These are phyloP conservation scores for Lasiosphaeria hispida DNA, from an alignment of 495 filamentous ascomycete genomes.

Conservation along the genomic window DNA sequence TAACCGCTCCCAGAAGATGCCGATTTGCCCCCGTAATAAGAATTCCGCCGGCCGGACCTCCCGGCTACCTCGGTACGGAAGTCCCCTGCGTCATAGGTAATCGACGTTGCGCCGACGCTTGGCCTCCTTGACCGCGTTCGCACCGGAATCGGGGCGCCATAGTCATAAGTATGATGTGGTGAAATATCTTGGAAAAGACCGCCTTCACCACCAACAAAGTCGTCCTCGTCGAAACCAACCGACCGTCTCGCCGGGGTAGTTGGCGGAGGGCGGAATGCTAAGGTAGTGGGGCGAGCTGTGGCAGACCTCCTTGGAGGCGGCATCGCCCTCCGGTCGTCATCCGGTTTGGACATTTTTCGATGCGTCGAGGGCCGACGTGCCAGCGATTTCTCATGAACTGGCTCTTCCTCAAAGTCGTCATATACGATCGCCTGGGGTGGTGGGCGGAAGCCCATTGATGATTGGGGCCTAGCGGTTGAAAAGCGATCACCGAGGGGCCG, in stretches of 20 bases:
- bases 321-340: slow-evolving; percentile 41
- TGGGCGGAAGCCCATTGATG: slow-evolving; percentile 42
- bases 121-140: slow-evolving; percentile 20
- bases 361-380: slow-evolving; percentile 37
- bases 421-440: slow-evolving; percentile 24
- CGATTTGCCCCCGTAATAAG: slow-evolving; percentile 33
- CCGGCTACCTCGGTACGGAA: slow-evolving; percentile 30
- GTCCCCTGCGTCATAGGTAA: slow-evolving; percentile 24
- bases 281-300: slow-evolving; percentile 37
- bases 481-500: slow-evolving; percentile 38
- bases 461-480: slow-evolving; percentile 37
- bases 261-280: slow-evolving; percentile 37
- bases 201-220: slow-evolving; percentile 25
- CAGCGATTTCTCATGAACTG: slow-evolving; percentile 26
- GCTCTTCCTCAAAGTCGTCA: slow-evolving; percentile 33
- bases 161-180: slow-evolving; percentile 25
- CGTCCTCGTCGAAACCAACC: slow-evolving; percentile 36
- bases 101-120: slow-evolving; percentile 20
- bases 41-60: slow-evolving; percentile 25
- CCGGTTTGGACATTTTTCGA: slow-evolving; percentile 35
- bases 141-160: slow-evolving; percentile 13
- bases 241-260: slow-evolving; percentile 33
- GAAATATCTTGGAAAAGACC: slow-evolving; percentile 35
- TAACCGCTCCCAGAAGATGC: slow-evolving; percentile 35
- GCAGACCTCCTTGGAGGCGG: slow-evolving; percentile 40